Evolutionary conservation across 2,329 filamentous ascomycete species (phyloP).

Genomic region (Aspergillus jensenii): DNA sequence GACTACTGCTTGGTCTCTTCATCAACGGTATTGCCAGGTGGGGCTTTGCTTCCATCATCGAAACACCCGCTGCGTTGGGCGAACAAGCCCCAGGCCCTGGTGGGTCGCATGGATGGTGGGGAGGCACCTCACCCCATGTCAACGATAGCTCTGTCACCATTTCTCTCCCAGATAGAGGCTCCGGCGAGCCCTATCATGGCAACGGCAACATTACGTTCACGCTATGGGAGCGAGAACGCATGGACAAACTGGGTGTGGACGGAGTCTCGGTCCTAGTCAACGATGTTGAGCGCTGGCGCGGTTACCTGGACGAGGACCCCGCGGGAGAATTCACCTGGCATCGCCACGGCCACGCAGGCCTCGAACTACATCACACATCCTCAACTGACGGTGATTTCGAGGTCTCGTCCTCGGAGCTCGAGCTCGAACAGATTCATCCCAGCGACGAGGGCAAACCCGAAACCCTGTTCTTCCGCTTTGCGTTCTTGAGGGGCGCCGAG

Average conservation of each 20-base stretch:
- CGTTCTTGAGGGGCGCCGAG: slow-evolving; percentile 43
- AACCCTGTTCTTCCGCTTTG: slow-evolving; percentile 49
- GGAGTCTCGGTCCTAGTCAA: slow-evolving; percentile 63
- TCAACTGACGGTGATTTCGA: slow-evolving; percentile 24
- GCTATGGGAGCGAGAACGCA: slow-evolving; percentile 43
- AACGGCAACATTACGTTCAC: slow-evolving; percentile 49
- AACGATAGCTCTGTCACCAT: slow-evolving; percentile 47
- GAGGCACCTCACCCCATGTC: slow-evolving; percentile 53
- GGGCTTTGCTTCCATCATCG: slow-evolving; percentile 86
- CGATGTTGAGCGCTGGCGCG: slow-evolving; percentile 62
- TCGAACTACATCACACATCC: slow-evolving; percentile 33
- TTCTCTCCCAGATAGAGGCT: slow-evolving; percentile 40
- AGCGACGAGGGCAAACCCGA: slow-evolving; percentile 34
- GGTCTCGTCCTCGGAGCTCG: slow-evolving; percentile 8
- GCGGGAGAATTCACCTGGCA: slow-evolving; percentile 53
- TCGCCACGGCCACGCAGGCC: slow-evolving; percentile 39
- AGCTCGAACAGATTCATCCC: slow-evolving; percentile 15
- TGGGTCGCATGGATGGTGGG: slow-evolving; percentile 44
- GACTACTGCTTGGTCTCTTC: slow-evolving; percentile 84
- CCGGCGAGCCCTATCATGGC: slow-evolving; percentile 32
- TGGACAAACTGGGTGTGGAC: slow-evolving; percentile 47
- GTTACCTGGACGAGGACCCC: slow-evolving; percentile 53
- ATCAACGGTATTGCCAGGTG: slow-evolving; percentile 91
- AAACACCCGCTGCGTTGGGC: slow-evolving; percentile 71
- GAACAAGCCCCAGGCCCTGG: slow-evolving; percentile 47